Evolutionary conservation across 495 filamentous ascomycete species (phyloP), one percentile per base, ranked within the genome.

Genomic region (Immersiella caudata): DNA sequence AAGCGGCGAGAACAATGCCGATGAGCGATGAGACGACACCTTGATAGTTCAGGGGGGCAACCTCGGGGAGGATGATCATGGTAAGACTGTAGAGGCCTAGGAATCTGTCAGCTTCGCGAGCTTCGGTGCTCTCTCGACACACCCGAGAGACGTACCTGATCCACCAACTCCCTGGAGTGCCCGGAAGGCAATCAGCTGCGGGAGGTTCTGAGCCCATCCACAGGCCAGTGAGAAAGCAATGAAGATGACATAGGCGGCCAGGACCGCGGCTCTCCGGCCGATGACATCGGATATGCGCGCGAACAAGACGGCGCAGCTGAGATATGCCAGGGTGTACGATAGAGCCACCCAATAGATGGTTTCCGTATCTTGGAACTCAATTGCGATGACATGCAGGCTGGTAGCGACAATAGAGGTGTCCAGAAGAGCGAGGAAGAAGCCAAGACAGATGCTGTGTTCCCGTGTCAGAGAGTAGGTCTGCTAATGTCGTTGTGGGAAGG

Each of bases 211-310:
- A 9, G 81, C 71, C 50, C 80, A 83, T 2, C 83, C 86, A 67
- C 86, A 87, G 0, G 76, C 85, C 0, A 84, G 71, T 1, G 87
- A 88, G 62, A 87, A 87, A 40, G 67, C 79, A 57, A 86, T 70
- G 65, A 89, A 89, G 59, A 88, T 73, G 25, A 81, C 29, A 57
- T 82, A 82, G 24, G 82, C 81, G 4, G 74, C 64, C 1, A 83
- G 50, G 66, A 86, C 82, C 6, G 82, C 82, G 59, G 75, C 68
- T 57, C 81, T 79, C 2, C 83, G 82, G 40, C 86, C 85, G 25
- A 86, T 68, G 16, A 87, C 74, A 67, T 88, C 86, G 55, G 82
- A 84, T 9, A 86, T 64, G 29, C 82, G 81, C 4, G 84, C 78
- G 29, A 81, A 82, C 29, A 88, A 74, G 1, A 85, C 79, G 2